Evolutionary conservation across 208 protist species (phyloP).

Genomic region (Leishmania mexicana): DNA sequence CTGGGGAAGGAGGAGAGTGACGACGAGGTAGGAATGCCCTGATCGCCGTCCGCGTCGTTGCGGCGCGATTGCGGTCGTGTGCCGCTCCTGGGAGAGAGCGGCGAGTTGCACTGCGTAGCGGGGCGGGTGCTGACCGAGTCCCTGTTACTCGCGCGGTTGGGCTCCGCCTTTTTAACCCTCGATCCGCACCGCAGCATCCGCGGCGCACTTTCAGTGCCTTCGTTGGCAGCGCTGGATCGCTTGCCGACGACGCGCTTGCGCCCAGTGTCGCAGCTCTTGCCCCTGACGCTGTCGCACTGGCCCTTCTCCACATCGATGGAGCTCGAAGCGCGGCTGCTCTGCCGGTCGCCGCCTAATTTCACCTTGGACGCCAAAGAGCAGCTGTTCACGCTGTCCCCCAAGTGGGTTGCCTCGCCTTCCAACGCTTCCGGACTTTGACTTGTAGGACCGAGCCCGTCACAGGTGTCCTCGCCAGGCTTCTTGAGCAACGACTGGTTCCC

Average conservation of each 20-base stretch:
- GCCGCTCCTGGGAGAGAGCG: background rate
- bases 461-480: background rate
- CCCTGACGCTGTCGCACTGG: background rate
- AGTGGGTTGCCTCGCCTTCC: constrained; percentile 7
- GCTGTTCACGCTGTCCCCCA: constrained; percentile 13
- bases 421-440: constrained; percentile 15
- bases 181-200: background rate
- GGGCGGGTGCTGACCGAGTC: background rate
- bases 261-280: background rate
- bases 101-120: constrained; percentile 7
- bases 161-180: background rate
- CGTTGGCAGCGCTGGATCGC: background rate
- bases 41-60: background rate
- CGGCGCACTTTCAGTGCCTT: too few species aligned
- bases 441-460: background rate
- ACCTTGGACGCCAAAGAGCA: background rate
- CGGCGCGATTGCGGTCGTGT: constrained; percentile 1
- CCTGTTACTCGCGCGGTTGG: background rate
- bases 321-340: background rate
- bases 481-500: background rate
- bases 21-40: background rate
- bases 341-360: background rate
- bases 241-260: background rate
- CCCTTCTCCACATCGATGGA: background rate
- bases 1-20: background rate